Base-by-base conservation (phyloP, 2,329 filamentous ascomycete species). In the Emergomyces pasteurianus region DNA sequence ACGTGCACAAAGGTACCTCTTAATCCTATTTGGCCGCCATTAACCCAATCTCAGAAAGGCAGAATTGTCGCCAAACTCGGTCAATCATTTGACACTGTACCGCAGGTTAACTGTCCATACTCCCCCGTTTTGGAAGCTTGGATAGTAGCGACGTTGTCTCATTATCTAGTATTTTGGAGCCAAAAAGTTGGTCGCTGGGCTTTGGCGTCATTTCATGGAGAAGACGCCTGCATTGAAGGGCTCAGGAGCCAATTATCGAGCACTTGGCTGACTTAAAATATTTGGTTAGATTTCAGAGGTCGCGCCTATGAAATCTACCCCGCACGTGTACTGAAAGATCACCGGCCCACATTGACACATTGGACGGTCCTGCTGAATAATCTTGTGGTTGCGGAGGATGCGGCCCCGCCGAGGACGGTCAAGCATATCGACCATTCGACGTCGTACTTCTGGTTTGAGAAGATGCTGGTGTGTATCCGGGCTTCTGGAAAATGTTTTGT, bases 351-450 rank as follows among this genome's bases (percentile, higher is more conserved):
- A 49, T 63, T 70, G 49, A 71, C 69, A 16, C 69, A 72, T 61
- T 67, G 68, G 38, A 68, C 69, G 40, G 40, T 67, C 54, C 68
- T 70, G 64, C 65, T 66, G 62, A 69, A 69, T 49, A 69, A 69
- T 36, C 67, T 69, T 60, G 65, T 69, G 57, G 64, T 68, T 52
- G 63, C 52, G 18, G 66, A 69, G 60, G 66, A 67, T 62, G 47
- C 21, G 26, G 26, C 1, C 21, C 34, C 42, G 31, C n/a, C 40
- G 52, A 1, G 43, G 67, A 68, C n/a, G 59, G 61, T 46, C 67
- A 68, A 62, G 69, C 64, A 64, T 63, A 59, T 58, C 66, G 68
- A 60, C 68, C 64, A 49, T 69, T 70, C 66, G 66, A 70, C 38
- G 18, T 70, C 16, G 64, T 66, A 28, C 65, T 71, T 49, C 60